Percentiles rank a stretch among this genome's conserved stretches.
These are phyloP conservation scores for Marchantia paleacea DNA, from an alignment of 225 moss, liverwort and hornwort species.

Conservation along the genomic window DNA sequence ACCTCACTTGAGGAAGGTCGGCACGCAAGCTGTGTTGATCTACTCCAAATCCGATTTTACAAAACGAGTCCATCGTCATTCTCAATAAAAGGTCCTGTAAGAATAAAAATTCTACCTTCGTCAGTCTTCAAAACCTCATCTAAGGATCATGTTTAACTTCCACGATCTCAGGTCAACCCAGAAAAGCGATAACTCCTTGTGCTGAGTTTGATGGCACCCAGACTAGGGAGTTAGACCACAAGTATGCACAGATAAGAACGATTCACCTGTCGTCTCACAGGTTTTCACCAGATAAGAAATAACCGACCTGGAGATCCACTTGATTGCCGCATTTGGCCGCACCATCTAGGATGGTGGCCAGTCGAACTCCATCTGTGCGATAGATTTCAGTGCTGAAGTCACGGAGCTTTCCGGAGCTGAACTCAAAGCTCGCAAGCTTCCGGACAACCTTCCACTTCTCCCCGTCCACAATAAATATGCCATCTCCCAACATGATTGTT, in stretches of 20 bases:
- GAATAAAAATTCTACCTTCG: too few relatives aligned
- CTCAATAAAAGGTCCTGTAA: slow-evolving; percentile 40
- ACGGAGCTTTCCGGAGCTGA: slow-evolving; percentile 22
- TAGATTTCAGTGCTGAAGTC: slow-evolving; percentile 15
- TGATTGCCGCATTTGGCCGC: background rate
- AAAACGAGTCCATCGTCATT: slow-evolving; percentile 57
- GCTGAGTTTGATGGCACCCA: background rate
- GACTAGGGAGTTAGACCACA: background rate
- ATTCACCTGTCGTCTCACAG: background rate
- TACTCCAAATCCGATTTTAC: slow-evolving; percentile 47
- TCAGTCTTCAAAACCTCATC: background rate
- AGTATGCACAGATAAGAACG: background rate
- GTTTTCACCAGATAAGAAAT: background rate
- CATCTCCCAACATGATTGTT: slow-evolving; percentile 17
- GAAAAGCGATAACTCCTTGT: background rate
- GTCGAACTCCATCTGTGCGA: slow-evolving; percentile 16
- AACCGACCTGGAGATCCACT: slow-evolving; percentile 18
- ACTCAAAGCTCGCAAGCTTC: slow-evolving; percentile 17
- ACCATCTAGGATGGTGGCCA: slow-evolving; percentile 26
- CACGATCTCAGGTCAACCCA: background rate
- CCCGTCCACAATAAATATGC: slow-evolving; percentile 25
- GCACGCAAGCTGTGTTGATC: slow-evolving; percentile 40
- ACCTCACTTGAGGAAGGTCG: slow-evolving; percentile 25
- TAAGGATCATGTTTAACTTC: background rate
- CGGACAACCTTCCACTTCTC: slow-evolving; percentile 19